A percentile compares a stretch with the other conserved stretches of the same genome.
Conservation (phyloP, 495 filamentous ascomycete genomes). For the Trichoderma erinaceum region DNA sequence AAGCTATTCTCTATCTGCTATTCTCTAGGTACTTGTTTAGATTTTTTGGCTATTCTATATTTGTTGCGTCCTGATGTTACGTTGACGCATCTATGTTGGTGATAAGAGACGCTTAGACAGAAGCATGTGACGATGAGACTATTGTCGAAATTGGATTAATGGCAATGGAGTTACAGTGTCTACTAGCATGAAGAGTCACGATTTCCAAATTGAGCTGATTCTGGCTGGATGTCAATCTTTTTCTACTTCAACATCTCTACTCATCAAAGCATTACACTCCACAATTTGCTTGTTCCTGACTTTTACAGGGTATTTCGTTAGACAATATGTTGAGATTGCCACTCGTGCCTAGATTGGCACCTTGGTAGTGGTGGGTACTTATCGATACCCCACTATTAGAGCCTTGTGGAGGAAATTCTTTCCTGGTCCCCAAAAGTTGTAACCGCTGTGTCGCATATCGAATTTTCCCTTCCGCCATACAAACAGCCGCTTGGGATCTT, state of each 20-base stretch:
- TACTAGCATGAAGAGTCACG: too few relatives aligned
- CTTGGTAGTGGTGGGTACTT: neutral
- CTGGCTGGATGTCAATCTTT: neutral
- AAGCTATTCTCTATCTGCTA: too few relatives aligned
- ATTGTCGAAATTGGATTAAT: too few relatives aligned
- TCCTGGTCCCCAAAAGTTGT: neutral
- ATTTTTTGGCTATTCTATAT: too few relatives aligned
- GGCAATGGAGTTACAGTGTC: too few relatives aligned
- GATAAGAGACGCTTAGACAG: too few relatives aligned
- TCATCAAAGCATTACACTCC: neutral
- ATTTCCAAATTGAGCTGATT: too few relatives aligned
- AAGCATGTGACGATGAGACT: too few relatives aligned
- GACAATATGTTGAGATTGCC: neutral
- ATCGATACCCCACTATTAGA: neutral
- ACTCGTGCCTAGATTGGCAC: neutral
- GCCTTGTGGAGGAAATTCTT: constrained; percentile 3
- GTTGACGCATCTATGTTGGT: too few relatives aligned
- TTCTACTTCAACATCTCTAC: neutral
- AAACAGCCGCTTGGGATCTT: neutral
- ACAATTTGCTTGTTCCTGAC: neutral
- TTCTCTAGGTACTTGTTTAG: too few relatives aligned
- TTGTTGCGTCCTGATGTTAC: too few relatives aligned
- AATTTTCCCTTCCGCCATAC: neutral
- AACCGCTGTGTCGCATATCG: neutral
- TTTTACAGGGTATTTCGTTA: neutral